phyloP scores from a whole-genome alignment of 495 filamentous ascomycete genomes.

The Penicillium cataractarum region DNA sequence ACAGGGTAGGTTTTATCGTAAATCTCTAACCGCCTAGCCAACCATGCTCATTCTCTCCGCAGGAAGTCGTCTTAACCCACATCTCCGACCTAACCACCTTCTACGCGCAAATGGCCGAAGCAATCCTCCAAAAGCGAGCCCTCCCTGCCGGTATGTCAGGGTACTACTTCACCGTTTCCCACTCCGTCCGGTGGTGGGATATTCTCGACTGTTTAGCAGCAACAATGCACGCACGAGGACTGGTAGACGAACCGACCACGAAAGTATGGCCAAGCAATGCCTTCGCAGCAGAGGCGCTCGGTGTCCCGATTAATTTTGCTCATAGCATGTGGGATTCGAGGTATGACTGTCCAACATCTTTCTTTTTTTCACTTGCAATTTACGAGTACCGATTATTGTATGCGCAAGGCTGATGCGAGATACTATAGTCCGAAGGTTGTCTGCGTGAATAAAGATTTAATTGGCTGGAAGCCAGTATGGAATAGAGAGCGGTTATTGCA shows the following conservation, averaged over 20 bases:
- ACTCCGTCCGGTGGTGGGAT: conserved; percentile 4
- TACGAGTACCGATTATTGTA: too few relatives aligned
- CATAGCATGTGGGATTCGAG: conserved; percentile 4
- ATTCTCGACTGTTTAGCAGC: background rate
- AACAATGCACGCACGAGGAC: background rate
- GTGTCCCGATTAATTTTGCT: background rate
- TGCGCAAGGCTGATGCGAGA: background rate
- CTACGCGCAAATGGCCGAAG: conserved; percentile 10
- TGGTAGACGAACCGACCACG: background rate
- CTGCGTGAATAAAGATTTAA: conserved; percentile 1
- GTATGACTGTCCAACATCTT: background rate
- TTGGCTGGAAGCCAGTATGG: conserved; percentile 16
- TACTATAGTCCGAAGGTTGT: background rate
- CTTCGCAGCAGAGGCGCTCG: conserved; percentile 1
- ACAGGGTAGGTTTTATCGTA: background rate
- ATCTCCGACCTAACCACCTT: conserved; percentile 13
- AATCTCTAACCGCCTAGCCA: too few relatives aligned
- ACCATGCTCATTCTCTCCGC: background rate
- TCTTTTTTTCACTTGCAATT: too few relatives aligned
- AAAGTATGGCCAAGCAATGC: background rate
- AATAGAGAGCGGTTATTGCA: conserved; percentile 3
- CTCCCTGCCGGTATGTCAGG: background rate
- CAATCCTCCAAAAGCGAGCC: conserved; percentile 1
- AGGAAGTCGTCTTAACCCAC: conserved; percentile 6
- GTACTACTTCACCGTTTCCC: background rate